A percentile compares a stretch with the other conserved stretches of the same genome.
Evolutionary conservation across 495 filamentous ascomycete species (phyloP).

Genomic region (Penicillium malachiteum): DNA sequence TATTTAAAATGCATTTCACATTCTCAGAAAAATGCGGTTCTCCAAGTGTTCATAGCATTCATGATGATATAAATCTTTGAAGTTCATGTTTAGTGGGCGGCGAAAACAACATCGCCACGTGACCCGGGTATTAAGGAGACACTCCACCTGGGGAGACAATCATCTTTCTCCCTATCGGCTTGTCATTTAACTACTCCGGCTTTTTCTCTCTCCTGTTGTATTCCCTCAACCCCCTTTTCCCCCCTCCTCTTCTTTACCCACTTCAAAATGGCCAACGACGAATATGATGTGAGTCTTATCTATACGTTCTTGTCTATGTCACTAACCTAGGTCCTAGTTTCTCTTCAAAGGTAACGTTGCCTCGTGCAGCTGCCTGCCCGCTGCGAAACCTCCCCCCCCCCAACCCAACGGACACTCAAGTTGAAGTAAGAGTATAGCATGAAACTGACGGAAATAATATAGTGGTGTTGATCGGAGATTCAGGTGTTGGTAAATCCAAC

Average conservation of each 20-base stretch:
- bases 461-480: slow-evolving; percentile 99
- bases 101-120: slow-evolving; percentile 24
- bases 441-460: slow-evolving; percentile 24
- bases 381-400: background rate
- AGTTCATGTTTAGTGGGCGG: slow-evolving; percentile 1
- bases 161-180: slow-evolving; percentile 30
- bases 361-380: slow-evolving; percentile 21
- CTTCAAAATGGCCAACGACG: slow-evolving; percentile 91
- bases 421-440: too few relatives aligned
- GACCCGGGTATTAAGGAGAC: slow-evolving; percentile 26
- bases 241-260: slow-evolving; percentile 2
- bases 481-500: slow-evolving; percentile 99
- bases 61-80: background rate
- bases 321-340: slow-evolving; percentile 59
- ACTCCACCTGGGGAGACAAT: slow-evolving; percentile 30
- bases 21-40: too few relatives aligned
- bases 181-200: slow-evolving; percentile 19
- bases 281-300: slow-evolving; percentile 87
- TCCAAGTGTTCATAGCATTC: background rate
- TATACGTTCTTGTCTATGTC: slow-evolving; percentile 9
- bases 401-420: background rate
- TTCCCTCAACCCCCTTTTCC: slow-evolving; percentile 20
- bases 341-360: slow-evolving; percentile 91
- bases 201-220: slow-evolving; percentile 16
- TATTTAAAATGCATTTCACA: too few relatives aligned